phyloP scores from a whole-genome alignment of 2,329 filamentous ascomycete genomes.

The Aplosporella prunicola region DNA sequence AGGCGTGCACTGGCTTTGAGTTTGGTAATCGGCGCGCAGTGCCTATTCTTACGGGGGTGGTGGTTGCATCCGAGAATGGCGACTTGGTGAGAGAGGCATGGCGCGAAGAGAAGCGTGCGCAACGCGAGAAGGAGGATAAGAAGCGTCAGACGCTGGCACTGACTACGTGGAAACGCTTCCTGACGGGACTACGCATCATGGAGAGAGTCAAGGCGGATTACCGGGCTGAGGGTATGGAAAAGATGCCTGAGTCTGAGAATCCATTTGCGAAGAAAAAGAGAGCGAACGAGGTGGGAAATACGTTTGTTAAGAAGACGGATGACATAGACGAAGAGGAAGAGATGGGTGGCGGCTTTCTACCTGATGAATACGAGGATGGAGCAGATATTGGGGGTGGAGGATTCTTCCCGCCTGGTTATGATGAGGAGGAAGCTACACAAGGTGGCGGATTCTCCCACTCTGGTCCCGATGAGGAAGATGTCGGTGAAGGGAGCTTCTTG shows the following conservation, averaged over 20 bases:
- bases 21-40: constrained; percentile 93
- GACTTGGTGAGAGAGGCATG: constrained; percentile 68
- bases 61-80: constrained; percentile 73
- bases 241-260: constrained; percentile 41
- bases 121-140: constrained; percentile 67
- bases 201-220: constrained; percentile 70
- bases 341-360: constrained; percentile 33
- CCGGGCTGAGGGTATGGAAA: constrained; percentile 41
- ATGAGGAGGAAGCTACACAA: constrained; percentile 27
- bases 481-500: constrained; percentile 27
- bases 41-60: constrained; percentile 81
- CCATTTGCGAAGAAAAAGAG: constrained; percentile 40
- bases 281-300: constrained; percentile 16
- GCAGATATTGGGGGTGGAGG: constrained; percentile 12
- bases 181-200: constrained; percentile 75
- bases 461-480: background rate
- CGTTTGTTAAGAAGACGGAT: constrained; percentile 9
- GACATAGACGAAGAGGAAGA: constrained; percentile 19
- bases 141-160: constrained; percentile 69
- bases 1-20: constrained; percentile 93
- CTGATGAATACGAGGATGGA: constrained; percentile 19
- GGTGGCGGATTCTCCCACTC: background rate
- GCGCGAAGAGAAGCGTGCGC: constrained; percentile 60
- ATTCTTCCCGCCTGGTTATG: constrained; percentile 12
- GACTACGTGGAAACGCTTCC: constrained; percentile 73